phyloP scores from a whole-genome alignment of 2,329 filamentous ascomycete genomes.

The Xylaria sp. region DNA sequence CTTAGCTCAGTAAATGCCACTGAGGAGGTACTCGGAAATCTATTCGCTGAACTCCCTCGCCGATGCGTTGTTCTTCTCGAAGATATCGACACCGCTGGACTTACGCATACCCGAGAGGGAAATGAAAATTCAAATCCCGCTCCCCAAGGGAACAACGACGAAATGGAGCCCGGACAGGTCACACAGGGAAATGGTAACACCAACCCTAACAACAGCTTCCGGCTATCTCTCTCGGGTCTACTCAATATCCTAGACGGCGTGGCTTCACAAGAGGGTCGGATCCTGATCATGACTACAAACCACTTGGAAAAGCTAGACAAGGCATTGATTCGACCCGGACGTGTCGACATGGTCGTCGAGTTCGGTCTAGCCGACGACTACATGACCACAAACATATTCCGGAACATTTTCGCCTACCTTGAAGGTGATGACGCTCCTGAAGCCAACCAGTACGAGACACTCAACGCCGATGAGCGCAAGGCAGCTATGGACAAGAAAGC shows the following conservation, averaged over 20 bases:
- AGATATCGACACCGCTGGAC: conserved; percentile 78
- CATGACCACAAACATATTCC: conserved; percentile 66
- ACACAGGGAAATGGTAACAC: conserved; percentile 48
- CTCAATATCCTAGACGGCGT: conserved; percentile 85
- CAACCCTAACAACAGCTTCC: conserved; percentile 30
- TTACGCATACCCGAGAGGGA: conserved; percentile 68
- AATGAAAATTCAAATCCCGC: conserved; percentile 31
- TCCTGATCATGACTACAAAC: conserved; percentile 74
- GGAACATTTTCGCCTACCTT: conserved; percentile 65
- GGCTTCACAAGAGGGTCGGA: conserved; percentile 70
- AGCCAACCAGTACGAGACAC: conserved; percentile 37
- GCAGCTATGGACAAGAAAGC: conserved; percentile 47
- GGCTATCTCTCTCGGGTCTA: conserved; percentile 77
- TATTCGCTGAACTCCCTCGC: conserved; percentile 74
- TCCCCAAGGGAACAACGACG: conserved; percentile 23
- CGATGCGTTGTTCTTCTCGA: conserved; percentile 79
- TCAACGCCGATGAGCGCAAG: conserved; percentile 47
- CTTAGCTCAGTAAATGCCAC: conserved; percentile 70
- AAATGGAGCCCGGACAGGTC: conserved; percentile 50
- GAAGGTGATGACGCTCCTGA: conserved; percentile 57
- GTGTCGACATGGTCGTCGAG: conserved; percentile 68
- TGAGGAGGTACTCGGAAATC: conserved; percentile 70
- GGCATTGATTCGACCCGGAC: conserved; percentile 70
- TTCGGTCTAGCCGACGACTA: conserved; percentile 64
- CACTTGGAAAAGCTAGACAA: conserved; percentile 70